Conservation (phyloP, 345 rosid genomes). For the Salix arbutifolia region DNA sequence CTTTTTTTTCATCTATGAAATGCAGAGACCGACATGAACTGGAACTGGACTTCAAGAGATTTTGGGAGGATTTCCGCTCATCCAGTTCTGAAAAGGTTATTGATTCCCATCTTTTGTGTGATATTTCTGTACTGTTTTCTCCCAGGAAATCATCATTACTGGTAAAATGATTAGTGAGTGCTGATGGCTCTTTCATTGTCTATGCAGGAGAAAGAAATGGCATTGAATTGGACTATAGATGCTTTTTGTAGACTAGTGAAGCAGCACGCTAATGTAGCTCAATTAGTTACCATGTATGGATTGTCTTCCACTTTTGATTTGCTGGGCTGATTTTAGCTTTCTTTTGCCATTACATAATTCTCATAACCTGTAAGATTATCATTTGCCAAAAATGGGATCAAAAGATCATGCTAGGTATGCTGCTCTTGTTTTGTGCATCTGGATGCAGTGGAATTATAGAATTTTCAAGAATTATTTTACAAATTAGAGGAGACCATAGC, state of each 20-base stretch:
- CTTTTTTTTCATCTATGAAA: not conserved
- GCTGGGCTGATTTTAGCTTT: not conserved
- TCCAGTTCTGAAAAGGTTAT: conserved; percentile 90
- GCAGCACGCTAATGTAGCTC: conserved; percentile 89
- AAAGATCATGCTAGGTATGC: not conserved
- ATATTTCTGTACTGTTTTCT: not conserved
- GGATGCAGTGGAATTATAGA: not conserved
- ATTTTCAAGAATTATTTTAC: not conserved
- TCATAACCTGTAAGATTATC: not conserved
- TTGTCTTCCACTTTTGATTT: conserved; percentile 13
- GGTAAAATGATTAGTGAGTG: not conserved
- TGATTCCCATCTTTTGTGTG: conserved; percentile 5
- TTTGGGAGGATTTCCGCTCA: conserved; percentile 99
- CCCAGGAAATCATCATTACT: not conserved
- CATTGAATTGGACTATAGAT: conserved; percentile 86
- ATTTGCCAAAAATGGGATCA: not conserved
- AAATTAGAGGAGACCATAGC: not conserved
- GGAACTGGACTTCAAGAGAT: conserved; percentile 98
- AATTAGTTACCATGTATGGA: conserved; percentile 86
- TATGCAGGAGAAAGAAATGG: conserved; percentile 97
- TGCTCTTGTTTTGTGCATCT: not conserved
- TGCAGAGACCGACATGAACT: conserved; percentile 79
- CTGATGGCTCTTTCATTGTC: conserved; percentile 30
- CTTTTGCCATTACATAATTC: not conserved
- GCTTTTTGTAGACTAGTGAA: conserved; percentile 97